Conservation (phyloP, 768 basidiomycete species). For the Mycena kentingensis region DNA sequence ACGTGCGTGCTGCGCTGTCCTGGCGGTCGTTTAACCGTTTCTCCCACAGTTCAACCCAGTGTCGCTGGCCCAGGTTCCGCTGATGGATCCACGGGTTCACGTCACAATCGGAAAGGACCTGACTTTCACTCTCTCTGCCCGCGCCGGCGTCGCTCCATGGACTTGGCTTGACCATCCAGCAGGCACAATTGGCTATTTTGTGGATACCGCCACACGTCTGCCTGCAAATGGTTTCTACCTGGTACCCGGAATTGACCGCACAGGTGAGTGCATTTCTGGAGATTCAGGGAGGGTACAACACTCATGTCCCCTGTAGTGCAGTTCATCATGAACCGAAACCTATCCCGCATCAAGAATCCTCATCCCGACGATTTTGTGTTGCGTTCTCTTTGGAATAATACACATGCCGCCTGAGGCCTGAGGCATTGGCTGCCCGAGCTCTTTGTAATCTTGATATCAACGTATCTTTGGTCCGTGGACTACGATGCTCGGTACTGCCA, state of each 20-base stretch:
- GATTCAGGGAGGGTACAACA: not conserved
- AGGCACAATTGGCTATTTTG: conserved; percentile 55
- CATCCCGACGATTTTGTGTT: conserved; percentile 48
- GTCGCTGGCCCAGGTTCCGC: conserved; percentile 46
- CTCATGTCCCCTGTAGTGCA: conserved; percentile 33
- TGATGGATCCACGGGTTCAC: conserved; percentile 52
- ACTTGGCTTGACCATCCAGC: conserved; percentile 63
- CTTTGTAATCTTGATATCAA: no score
- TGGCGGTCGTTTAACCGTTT: not conserved
- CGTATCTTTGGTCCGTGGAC: no score
- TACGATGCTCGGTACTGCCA: no score
- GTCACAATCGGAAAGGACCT: conserved; percentile 35
- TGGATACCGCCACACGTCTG: conserved; percentile 41
- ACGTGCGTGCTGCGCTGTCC: conserved; percentile 36
- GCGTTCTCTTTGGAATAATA: conserved; percentile 57
- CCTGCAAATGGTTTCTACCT: conserved; percentile 58
- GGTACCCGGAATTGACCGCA: conserved; percentile 54
- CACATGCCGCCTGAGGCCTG: conserved; percentile 33
- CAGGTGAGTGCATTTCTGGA: conserved; percentile 36
- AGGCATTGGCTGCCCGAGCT: no score
- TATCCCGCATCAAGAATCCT: conserved; percentile 43
- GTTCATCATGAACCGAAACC: conserved; percentile 39
- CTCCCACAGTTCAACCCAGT: conserved; percentile 50
- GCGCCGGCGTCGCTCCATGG: conserved; percentile 56
- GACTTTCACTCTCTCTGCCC: conserved; percentile 54